Base-by-base conservation (phyloP, 2,329 filamentous ascomycete species). In the Akanthomyces dipterigenus region DNA sequence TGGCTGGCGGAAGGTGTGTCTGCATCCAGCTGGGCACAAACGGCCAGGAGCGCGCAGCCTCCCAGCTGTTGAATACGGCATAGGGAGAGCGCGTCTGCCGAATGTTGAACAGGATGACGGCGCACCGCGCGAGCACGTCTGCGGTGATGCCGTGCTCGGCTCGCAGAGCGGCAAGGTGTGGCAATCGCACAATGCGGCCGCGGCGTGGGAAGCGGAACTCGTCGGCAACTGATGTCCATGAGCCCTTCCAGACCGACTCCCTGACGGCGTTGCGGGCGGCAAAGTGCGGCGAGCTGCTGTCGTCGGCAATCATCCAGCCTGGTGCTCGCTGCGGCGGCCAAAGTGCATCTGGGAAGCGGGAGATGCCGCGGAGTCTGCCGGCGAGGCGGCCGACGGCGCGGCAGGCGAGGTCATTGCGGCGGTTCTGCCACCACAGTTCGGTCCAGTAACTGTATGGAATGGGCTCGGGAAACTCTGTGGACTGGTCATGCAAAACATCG, bases 1-100 rank as follows among this genome's bases (percentile, higher is more conserved):
- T 72, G 20, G 74, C 65, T 1, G 72, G 71, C 2, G 73, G 73
- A 1, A 76, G 70, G 2, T 67, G 67, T 45, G 62, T 60, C 28
- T 70, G 69, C 62, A 76, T 70, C 73, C 73, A 76, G 5, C 56
- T 53, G 0, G 73, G 73, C 0, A 75, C 63, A 61, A 76, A 76
- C 0, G 74, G 74, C 74, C 74, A 76, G 1, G 71, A 70, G 5
- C 74, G 69, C 1, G 68, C 71, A 20, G 70, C 69, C 51, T 75
- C 70, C 71, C 71, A 74, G 1, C 69, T 69, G 34, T 62, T 73
- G 65, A 76, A 72, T 1, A 75, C 46, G 2, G 74, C 72, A 20
- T 71, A 67, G 1, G 68, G 66, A 0, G 67, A 65, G 1, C 69
- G 66, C 1, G 73, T 76, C 46, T 71, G 68, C 1, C 72, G 58